A percentile compares a stretch with the other conserved stretches of the same genome.
These are phyloP conservation scores for Melanopsichium pennsylvanicum DNA, from an alignment of 1,284 basidiomycete genomes.

Conservation along the genomic window DNA sequence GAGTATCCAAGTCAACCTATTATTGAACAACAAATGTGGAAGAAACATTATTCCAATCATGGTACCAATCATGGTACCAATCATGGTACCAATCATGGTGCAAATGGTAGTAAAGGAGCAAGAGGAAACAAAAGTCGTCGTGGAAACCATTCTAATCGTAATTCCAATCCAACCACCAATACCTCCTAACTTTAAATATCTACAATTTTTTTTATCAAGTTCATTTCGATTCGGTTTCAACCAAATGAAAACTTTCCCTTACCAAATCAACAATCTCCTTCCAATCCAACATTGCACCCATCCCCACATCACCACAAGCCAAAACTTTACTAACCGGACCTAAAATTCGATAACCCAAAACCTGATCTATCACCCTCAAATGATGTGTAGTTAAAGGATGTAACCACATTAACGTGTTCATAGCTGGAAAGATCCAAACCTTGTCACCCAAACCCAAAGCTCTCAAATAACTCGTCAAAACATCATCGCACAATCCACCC, in stretches of 20 bases:
- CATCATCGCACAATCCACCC: slow-evolving; percentile 86
- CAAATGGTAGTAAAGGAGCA: slow-evolving; percentile 68
- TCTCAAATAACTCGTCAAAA: slow-evolving; percentile 86
- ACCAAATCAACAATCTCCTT: slow-evolving; percentile 44
- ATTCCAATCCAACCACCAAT: background rate
- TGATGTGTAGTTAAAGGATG: slow-evolving; percentile 91
- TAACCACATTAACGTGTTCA: slow-evolving; percentile 97
- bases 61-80: slow-evolving; percentile 21
- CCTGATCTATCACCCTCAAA: slow-evolving; percentile 75
- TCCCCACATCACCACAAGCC: slow-evolving; percentile 91
- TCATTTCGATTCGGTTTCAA: too few relatives aligned
- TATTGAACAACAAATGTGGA: slow-evolving; percentile 54
- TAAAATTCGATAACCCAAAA: slow-evolving; percentile 79
- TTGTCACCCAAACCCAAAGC: slow-evolving; percentile 82
- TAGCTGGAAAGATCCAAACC: slow-evolving; percentile 91
- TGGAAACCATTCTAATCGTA: background rate
- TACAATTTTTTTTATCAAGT: too few relatives aligned
- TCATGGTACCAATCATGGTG: slow-evolving; percentile 52
- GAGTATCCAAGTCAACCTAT: slow-evolving; percentile 49
- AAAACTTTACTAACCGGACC: slow-evolving; percentile 86
- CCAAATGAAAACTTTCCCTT: slow-evolving; percentile 25
- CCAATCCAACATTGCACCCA: slow-evolving; percentile 63
- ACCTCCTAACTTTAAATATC: too few relatives aligned
- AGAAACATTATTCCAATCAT: slow-evolving; percentile 40
- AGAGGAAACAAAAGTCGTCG: slow-evolving; percentile 4